A percentile compares a stretch with the other conserved stretches of the same genome.
Evolutionary conservation across 2,329 filamentous ascomycete genomes (phyloP).

Genomic region (Botrytis fabae): DNA sequence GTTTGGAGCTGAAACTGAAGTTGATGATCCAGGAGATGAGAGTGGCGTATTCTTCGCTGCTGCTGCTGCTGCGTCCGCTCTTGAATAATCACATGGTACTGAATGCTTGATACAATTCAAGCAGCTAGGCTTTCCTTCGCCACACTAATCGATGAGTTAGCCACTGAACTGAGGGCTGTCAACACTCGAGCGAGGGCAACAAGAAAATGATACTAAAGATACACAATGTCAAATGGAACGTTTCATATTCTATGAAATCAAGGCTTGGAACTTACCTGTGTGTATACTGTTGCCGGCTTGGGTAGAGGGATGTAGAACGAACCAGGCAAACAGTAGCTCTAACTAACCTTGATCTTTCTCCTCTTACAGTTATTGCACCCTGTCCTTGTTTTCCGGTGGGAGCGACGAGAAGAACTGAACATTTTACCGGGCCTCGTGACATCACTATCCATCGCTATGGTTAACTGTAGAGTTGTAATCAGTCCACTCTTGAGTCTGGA

Average conservation of each 20-base stretch:
- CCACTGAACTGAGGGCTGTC: not conserved
- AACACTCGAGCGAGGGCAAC: not conserved
- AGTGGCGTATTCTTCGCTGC: not conserved
- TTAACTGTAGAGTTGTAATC: not conserved
- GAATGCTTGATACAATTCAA: conserved; percentile 26
- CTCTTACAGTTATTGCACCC: conserved; percentile 20
- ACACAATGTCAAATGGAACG: not conserved
- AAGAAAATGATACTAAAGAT: not conserved
- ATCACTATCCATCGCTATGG: conserved; percentile 7
- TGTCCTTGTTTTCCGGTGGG: conserved; percentile 17
- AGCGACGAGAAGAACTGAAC: conserved; percentile 19
- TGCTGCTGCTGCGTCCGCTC: not conserved
- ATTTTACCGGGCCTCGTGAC: conserved; percentile 5
- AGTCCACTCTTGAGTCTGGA: not conserved
- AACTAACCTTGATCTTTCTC: conserved; percentile 19
- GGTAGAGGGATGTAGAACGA: not conserved
- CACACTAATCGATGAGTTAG: conserved; percentile 28
- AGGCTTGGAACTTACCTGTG: conserved; percentile 1
- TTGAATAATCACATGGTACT: conserved; percentile 21
- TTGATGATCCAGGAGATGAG: not conserved
- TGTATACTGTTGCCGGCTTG: not conserved
- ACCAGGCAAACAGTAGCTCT: not conserved
- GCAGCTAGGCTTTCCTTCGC: conserved; percentile 26
- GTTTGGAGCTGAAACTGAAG: not conserved
- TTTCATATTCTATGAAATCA: not conserved